Evolutionary conservation across 495 filamentous ascomycete species (phyloP).

Genomic region (Neurospora hispaniola): DNA sequence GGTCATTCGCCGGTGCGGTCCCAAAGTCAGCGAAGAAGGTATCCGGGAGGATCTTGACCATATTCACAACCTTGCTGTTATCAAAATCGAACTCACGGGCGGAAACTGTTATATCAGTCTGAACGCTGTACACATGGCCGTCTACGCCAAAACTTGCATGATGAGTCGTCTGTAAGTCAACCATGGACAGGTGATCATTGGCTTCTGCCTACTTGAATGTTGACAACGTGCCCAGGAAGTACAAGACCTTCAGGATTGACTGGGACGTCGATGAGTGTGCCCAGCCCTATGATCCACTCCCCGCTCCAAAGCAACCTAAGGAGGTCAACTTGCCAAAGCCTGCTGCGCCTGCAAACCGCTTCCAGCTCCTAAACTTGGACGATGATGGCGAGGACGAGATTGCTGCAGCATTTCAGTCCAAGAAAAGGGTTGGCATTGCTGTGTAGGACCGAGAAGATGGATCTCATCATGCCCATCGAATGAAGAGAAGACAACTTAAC

Average conservation of each 20-base stretch:
- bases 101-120: conserved; percentile 54
- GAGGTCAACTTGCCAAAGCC: conserved; percentile 24
- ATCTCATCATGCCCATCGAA: not conserved
- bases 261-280: conserved; percentile 70
- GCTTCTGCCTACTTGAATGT: not conserved
- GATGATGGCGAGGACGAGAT: conserved; percentile 24
- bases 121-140: conserved; percentile 68
- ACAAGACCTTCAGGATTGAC: conserved; percentile 62
- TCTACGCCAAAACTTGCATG: conserved; percentile 70
- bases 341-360: conserved; percentile 44
- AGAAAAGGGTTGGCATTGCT: conserved; percentile 16
- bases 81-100: conserved; percentile 50
- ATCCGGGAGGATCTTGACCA: conserved; percentile 72
- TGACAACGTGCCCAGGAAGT: conserved; percentile 31
- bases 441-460: conserved; percentile 6
- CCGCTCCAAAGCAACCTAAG: conserved; percentile 16
- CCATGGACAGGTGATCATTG: not conserved
- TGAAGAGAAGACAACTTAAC: not conserved
- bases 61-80: conserved; percentile 66
- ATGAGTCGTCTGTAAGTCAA: conserved; percentile 48
- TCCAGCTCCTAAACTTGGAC: conserved; percentile 49
- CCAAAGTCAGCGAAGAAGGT: conserved; percentile 48
- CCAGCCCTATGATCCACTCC: conserved; percentile 35
- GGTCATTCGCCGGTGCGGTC: conserved; percentile 47
- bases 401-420: conserved; percentile 13